These are phyloP conservation scores for Alternaria sp. DNA, from an alignment of 2,329 filamentous ascomycete species.

Conservation along the genomic window DNA sequence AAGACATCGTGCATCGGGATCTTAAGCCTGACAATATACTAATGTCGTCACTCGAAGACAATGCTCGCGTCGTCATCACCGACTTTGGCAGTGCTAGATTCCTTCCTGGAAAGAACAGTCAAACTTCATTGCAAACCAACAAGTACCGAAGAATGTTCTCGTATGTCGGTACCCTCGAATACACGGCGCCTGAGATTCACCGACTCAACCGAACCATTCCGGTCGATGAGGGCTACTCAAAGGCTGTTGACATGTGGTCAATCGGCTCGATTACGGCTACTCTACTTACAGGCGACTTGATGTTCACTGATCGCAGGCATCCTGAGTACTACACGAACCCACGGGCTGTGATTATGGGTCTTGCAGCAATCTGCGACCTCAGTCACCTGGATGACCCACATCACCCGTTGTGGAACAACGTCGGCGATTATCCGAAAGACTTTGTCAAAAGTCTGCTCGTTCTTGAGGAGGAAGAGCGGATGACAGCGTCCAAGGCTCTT, in stretches of 20 bases:
- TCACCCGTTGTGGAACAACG: constrained; percentile 54
- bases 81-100: constrained; percentile 67
- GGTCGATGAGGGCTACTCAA: constrained; percentile 60
- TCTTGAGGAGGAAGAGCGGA: constrained; percentile 59
- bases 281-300: constrained; percentile 60
- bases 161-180: constrained; percentile 64
- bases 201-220: constrained; percentile 39
- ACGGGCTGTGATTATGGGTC: constrained; percentile 39
- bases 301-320: constrained; percentile 55
- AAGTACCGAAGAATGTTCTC: constrained; percentile 60
- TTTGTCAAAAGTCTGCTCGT: constrained; percentile 64
- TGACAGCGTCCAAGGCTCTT: constrained; percentile 64
- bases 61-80: constrained; percentile 64
- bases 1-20: constrained; percentile 67
- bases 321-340: constrained; percentile 38
- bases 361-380: constrained; percentile 55
- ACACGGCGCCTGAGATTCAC: constrained; percentile 62
- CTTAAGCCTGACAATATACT: constrained; percentile 71
- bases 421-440: constrained; percentile 58
- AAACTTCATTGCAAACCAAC: constrained; percentile 1
- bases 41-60: constrained; percentile 62
- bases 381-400: constrained; percentile 52
- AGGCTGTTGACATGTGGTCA: constrained; percentile 69
- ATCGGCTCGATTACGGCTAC: constrained; percentile 64
- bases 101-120: constrained; percentile 33